These are phyloP conservation scores for Monascus purpureus DNA, from an alignment of 495 filamentous ascomycete genomes.

Conservation along the genomic window DNA sequence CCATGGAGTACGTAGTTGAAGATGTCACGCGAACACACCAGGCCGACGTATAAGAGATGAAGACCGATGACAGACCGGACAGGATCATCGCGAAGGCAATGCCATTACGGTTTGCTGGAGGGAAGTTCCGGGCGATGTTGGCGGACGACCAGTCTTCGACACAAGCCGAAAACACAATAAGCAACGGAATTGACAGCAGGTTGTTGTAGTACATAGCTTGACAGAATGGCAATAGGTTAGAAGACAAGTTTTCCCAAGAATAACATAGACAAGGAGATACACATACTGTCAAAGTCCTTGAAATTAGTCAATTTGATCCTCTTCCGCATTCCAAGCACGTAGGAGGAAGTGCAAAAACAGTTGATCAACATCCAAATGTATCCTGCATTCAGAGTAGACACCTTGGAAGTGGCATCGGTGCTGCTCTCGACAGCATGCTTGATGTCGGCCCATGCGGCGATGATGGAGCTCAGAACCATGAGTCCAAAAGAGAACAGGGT, in stretches of 20 bases:
- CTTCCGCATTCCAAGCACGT: conserved; percentile 90
- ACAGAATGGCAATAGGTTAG: conserved; percentile 15
- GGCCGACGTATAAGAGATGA: conserved; percentile 96
- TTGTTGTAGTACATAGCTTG: conserved; percentile 99
- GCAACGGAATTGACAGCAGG: conserved; percentile 86
- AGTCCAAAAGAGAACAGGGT: conserved; percentile 91
- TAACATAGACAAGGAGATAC: not conserved
- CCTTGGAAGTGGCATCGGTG: conserved; percentile 51
- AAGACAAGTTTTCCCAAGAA: no score
- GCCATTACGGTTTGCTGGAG: conserved; percentile 54
- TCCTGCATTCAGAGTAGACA: conserved; percentile 86
- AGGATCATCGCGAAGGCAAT: conserved; percentile 82
- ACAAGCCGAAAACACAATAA: conserved; percentile 67
- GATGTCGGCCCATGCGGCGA: conserved; percentile 97
- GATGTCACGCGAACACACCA: conserved; percentile 97
- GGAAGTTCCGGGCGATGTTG: conserved; percentile 85
- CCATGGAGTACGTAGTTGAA: conserved; percentile 96
- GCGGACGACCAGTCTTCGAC: conserved; percentile 82
- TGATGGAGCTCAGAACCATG: conserved; percentile 90
- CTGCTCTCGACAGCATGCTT: conserved; percentile 59
- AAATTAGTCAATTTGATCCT: conserved; percentile 99
- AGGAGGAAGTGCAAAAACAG: conserved; percentile 87
- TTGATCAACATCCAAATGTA: conserved; percentile 99
- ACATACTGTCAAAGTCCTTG: conserved; percentile 97
- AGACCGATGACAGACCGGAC: conserved; percentile 84